Evolutionary conservation across 306 rosid genomes (phyloP), one percentile per base, ranked within the genome.

Genomic region (Herpetospermum pedunculosum): DNA sequence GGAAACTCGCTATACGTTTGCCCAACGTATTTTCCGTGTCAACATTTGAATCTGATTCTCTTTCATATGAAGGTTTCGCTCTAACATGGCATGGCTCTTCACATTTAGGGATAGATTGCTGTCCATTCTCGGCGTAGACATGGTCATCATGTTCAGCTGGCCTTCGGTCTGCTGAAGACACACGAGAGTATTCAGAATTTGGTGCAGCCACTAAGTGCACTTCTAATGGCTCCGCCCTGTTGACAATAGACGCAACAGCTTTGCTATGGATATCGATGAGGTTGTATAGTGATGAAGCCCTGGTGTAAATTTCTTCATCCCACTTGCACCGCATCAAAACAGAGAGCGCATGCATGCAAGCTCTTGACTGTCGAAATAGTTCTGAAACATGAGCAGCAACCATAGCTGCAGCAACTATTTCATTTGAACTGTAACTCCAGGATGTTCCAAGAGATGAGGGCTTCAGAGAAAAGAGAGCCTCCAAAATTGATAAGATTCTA

Each of bases 381-480:
- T 94, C 98, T 73, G 98, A 91, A 77, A 94, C 88, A 83, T 94
- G 98, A 19, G 98, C 98, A 6, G 98, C 98, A 83, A 94, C 98
- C 98, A 94, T 94, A 23, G 98, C 98, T 75, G 98, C 98, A 52
- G 98, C 98, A 80, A 94, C 96, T 80, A 94, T 94, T 84, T 94
- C 98, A 77, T 89, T 91, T 70, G 98, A 94, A 83, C 98, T 89
- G 86, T 86, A 91, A 85, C 91, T 89, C 98, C 98, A 91, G 1
- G 98, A 88, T 6, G 98, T 91, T 44, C 98, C 98, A 77, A 94
- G 83, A 75, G 98, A 86, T 79, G 98, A 94, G 26, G 98, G 98
- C 85, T 91, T 92, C 77, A 91, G 83, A 35, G 89, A 88, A 80
- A 94, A 94, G 21, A 94, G 84, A 46, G 98, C 98, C 88, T 94